Percentiles rank a stretch among this genome's conserved stretches.
Evolutionary conservation across 345 rosid genomes (phyloP).

Genomic region (Gossypium sturtianum): DNA sequence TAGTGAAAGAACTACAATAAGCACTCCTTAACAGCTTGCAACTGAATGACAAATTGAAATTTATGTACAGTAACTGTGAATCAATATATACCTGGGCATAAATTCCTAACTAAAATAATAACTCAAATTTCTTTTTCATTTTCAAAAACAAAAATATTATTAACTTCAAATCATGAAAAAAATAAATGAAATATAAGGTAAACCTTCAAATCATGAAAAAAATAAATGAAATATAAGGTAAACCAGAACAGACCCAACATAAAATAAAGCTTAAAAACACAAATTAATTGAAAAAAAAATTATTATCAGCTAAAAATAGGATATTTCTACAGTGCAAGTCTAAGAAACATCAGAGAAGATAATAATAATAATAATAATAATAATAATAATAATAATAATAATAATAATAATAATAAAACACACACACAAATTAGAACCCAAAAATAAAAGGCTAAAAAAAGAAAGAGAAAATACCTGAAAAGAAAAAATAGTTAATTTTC

Average conservation of each 20-base stretch:
- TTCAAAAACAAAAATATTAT: background rate
- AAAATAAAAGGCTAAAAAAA: background rate
- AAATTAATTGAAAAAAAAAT: background rate
- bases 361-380: background rate
- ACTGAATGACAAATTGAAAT: background rate
- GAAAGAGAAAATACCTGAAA: background rate
- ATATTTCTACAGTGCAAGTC: background rate
- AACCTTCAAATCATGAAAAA: background rate
- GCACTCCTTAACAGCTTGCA: background rate
- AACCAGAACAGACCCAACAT: background rate
- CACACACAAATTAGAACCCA: background rate
- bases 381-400: background rate
- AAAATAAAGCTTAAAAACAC: background rate
- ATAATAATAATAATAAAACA: background rate
- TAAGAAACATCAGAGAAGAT: background rate
- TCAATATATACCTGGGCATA: background rate
- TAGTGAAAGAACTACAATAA: background rate
- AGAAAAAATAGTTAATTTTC: background rate
- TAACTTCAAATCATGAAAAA: background rate
- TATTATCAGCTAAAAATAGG: background rate
- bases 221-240: background rate
- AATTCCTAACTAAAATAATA: background rate
- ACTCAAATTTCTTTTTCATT: background rate
- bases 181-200: background rate
- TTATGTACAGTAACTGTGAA: background rate